phyloP scores from a whole-genome alignment of 805 yeast species.

The Yueomyces sp. region DNA sequence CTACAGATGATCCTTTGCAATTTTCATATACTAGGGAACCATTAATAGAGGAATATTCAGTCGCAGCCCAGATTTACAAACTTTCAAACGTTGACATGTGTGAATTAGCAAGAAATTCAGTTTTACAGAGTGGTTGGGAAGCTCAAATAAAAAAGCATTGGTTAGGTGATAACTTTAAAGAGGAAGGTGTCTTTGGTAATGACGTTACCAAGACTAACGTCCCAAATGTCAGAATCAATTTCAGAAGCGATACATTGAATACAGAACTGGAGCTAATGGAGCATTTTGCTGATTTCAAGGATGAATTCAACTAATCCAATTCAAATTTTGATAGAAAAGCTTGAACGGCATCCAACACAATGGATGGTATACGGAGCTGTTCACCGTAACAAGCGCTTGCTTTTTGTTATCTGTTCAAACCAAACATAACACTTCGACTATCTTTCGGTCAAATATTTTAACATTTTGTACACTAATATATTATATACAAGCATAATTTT shows the following conservation, averaged over 20 bases:
- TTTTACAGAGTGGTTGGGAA: slow-evolving; percentile 90
- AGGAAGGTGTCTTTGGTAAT: slow-evolving; percentile 63
- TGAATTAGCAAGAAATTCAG: slow-evolving; percentile 89
- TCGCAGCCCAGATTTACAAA: slow-evolving; percentile 95
- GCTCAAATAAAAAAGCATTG: slow-evolving; percentile 76
- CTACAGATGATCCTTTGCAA: slow-evolving; percentile 96
- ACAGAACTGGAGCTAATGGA: slow-evolving; percentile 60
- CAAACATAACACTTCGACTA: no score
- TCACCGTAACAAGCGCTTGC: no score
- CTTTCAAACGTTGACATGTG: slow-evolving; percentile 94
- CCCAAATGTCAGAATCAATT: slow-evolving; percentile 75
- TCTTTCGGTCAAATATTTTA: no score
- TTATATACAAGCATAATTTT: no score
- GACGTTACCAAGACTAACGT: slow-evolving; percentile 91
- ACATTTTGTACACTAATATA: no score
- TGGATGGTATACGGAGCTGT: no score
- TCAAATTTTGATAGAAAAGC: no score
- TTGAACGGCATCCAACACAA: no score
- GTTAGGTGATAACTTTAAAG: slow-evolving; percentile 58
- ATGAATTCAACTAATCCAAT: not conserved
- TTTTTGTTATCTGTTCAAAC: no score
- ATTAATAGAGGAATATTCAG: slow-evolving; percentile 91
- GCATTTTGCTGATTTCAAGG: slow-evolving; percentile 32
- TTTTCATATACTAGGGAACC: slow-evolving; percentile 96
- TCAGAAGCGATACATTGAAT: slow-evolving; percentile 66